Evolutionary conservation across 108 stramenopile genomes (phyloP), one percentile per base, ranked within the genome.

Genomic region (Pseudonitzschia delicatissima): DNA sequence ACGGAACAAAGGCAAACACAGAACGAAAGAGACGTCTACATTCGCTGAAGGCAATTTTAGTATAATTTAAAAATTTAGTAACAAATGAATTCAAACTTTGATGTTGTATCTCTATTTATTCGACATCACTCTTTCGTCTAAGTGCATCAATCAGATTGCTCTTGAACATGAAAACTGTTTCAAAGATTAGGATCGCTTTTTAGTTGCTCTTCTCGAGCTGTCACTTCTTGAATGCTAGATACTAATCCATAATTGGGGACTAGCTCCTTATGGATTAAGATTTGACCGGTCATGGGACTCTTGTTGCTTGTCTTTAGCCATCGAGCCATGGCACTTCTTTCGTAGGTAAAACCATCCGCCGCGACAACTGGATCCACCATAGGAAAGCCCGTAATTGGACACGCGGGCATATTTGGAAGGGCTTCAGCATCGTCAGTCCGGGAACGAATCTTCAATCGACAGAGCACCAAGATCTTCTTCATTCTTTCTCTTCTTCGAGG

Each of bases 321-420:
- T 57, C 88, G 64, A 11, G 68, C 72, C 28, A 97, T 97, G 23
- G 95, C 95, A 37, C 59, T 65, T 36, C 96, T 86, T 49, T 98
- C 98, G 67, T 97, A 98, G 23, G 98, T 97, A 40, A 96, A 91
- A 0, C 65, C 64, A 77, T 77, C 76, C 0, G 76, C 80, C 2
- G 84, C 84, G 0, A 84, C 94, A n/a, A 97, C 98, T 5, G 98
- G 98, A 62, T 96, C 92, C 13, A 55, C 64, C 94, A 97, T 96
- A 37, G 93, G 88, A 28, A 76, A 73, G 23, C 86, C 82, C 4
- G 96, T 95, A 33, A 98, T 96, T 8, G 96, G 96, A 68, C 98
- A 98, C 25, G 62, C 64, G 32, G 93, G 93, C 90, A 94, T 94
- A 20, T 85, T 85, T 6, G 87, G 88, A 9, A 91, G 57, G 11